Conservation (phyloP, 345 rosid genomes). For the Trapa bicornis region DNA sequence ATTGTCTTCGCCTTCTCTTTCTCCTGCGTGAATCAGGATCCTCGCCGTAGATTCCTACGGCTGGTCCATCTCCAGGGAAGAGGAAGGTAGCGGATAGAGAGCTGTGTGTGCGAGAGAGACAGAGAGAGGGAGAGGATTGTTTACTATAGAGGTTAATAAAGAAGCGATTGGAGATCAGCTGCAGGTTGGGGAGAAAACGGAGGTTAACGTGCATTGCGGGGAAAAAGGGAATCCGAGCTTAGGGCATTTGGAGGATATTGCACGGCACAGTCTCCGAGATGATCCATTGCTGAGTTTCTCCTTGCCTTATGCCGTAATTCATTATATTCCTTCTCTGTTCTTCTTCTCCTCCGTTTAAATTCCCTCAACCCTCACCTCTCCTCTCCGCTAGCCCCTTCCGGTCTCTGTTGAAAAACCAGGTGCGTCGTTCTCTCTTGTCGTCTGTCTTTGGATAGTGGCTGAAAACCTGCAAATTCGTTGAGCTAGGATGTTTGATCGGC, state of each 20-base stretch:
- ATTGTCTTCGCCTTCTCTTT: slow-evolving; percentile 2
- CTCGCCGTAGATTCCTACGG: slow-evolving; percentile 25
- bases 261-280: slow-evolving; percentile 36
- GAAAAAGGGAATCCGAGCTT: slow-evolving; percentile 16
- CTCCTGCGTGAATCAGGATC: slow-evolving; percentile 28
- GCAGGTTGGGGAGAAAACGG: slow-evolving; percentile 7
- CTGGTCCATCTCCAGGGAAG: background rate
- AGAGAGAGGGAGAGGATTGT: background rate
- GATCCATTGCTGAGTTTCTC: slow-evolving; percentile 34
- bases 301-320: slow-evolving; percentile 49
- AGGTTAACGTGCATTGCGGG: slow-evolving; percentile 57
- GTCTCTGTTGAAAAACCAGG: slow-evolving; percentile 1
- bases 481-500: background rate
- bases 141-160: background rate
- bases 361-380: slow-evolving; percentile 6
- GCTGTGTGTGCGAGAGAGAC: background rate
- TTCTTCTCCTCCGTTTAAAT: slow-evolving; percentile 13
- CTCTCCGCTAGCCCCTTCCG: background rate
- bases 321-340: slow-evolving; percentile 22
- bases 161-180: background rate
- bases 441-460: background rate
- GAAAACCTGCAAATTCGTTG: background rate
- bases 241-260: slow-evolving; percentile 18
- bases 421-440: background rate
- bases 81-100: background rate